Evolutionary conservation across 345 rosid genomes (phyloP).

Genomic region (Noccaea bulbosa): DNA sequence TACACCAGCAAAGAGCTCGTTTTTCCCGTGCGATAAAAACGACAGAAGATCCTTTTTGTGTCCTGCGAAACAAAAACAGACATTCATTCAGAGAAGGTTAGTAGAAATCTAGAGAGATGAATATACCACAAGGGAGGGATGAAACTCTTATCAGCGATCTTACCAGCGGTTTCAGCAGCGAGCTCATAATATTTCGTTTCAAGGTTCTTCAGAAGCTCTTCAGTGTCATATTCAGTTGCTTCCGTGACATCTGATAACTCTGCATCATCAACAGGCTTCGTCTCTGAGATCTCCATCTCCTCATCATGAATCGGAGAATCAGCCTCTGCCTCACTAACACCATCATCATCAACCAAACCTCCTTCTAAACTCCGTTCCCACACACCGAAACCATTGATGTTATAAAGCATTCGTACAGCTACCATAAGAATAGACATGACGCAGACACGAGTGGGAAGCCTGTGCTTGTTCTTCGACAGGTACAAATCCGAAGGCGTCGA

Average conservation of each 20-base stretch:
- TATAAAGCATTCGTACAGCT: constrained; percentile 59
- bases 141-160: background rate
- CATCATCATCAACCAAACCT: constrained; percentile 21
- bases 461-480: constrained; percentile 62
- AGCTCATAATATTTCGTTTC: constrained; percentile 46
- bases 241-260: constrained; percentile 29
- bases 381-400: constrained; percentile 66
- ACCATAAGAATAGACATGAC: constrained; percentile 66
- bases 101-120: background rate
- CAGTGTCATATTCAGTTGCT: constrained; percentile 43
- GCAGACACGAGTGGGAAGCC: constrained; percentile 65
- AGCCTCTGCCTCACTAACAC: constrained; percentile 23
- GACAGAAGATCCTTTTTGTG: constrained; percentile 51
- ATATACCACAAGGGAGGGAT: background rate
- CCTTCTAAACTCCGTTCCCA: constrained; percentile 51
- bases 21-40: constrained; percentile 57
- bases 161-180: constrained; percentile 19
- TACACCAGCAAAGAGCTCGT: constrained; percentile 64
- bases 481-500: constrained; percentile 77
- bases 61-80: constrained; percentile 35
- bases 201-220: constrained; percentile 53
- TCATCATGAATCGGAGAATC: constrained; percentile 14
- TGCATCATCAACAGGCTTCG: constrained; percentile 15
- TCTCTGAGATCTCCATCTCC: constrained; percentile 35
- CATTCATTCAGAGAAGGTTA: background rate